A percentile compares a stretch with the other conserved stretches of the same genome.
phyloP scores from a whole-genome alignment of 1,284 basidiomycete species.

The Inonotus obliquus region DNA sequence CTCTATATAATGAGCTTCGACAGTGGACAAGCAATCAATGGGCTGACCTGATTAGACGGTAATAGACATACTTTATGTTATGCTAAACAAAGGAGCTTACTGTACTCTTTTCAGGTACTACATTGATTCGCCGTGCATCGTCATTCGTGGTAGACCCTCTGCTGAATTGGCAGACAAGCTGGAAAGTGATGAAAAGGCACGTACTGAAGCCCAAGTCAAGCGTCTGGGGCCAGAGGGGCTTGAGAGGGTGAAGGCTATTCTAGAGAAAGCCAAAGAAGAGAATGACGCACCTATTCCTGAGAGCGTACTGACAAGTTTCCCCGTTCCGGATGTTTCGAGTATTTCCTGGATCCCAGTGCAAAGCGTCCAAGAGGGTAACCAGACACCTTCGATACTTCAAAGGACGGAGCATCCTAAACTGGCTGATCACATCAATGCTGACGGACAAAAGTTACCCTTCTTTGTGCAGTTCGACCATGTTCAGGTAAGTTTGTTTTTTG shows the following conservation, averaged over 20 bases:
- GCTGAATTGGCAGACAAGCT: conserved; percentile 79
- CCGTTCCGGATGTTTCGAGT: conserved; percentile 81
- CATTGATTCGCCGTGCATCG: conserved; percentile 64
- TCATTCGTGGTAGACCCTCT: conserved; percentile 86
- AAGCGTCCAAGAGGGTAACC: conserved; percentile 63
- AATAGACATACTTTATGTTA: conserved; percentile 8
- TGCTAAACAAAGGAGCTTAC: not conserved
- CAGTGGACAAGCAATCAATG: conserved; percentile 78
- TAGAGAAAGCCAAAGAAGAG: conserved; percentile 83
- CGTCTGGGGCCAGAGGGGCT: conserved; percentile 81
- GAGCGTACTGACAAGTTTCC: conserved; percentile 79
- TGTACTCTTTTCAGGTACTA: conserved; percentile 58
- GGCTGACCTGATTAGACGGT: conserved; percentile 79
- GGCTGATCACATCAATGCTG: conserved; percentile 63
- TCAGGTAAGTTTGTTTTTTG: conserved; percentile 44
- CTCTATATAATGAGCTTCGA: conserved; percentile 62
- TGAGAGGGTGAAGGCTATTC: conserved; percentile 59
- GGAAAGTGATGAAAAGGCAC: conserved; percentile 77
- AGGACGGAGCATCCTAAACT: conserved; percentile 38
- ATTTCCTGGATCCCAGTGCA: conserved; percentile 96
- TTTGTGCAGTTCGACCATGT: conserved; percentile 92
- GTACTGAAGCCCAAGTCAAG: conserved; percentile 67
- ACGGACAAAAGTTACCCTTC: conserved; percentile 73
- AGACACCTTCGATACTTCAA: conserved; percentile 33
- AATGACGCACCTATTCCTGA: conserved; percentile 83